Evolutionary conservation across 768 basidiomycete genomes (phyloP).

Genomic region (Imleria badia): DNA sequence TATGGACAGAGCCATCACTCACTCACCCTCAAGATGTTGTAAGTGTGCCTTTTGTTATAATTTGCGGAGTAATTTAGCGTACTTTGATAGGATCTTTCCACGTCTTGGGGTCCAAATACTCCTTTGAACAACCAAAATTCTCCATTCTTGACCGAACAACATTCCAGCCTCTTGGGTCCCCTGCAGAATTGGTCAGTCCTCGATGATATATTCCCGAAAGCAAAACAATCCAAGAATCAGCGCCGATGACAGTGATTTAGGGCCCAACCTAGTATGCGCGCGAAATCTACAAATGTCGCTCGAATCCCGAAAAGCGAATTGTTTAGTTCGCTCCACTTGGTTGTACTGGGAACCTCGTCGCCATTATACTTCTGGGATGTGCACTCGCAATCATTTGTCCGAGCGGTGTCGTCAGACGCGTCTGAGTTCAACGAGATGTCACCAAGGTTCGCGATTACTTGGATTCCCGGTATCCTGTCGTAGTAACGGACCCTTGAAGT

Average conservation of each 20-base stretch:
- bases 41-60: slow-evolving; percentile 4
- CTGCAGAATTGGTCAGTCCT: slow-evolving; percentile 58
- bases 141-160: slow-evolving; percentile 72
- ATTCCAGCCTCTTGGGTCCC: slow-evolving; percentile 48
- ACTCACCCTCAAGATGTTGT: slow-evolving; percentile 11
- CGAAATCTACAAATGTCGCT: slow-evolving; percentile 38
- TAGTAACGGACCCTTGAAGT: slow-evolving; percentile 35
- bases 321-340: slow-evolving; percentile 51
- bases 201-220: neutral
- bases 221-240: neutral
- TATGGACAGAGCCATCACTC: slow-evolving; percentile 22
- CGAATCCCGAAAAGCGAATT: slow-evolving; percentile 50
- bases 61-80: slow-evolving; percentile 3
- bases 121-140: slow-evolving; percentile 38
- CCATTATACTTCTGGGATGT: slow-evolving; percentile 63
- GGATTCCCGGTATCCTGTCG: neutral
- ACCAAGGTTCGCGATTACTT: slow-evolving; percentile 45
- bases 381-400: slow-evolving; percentile 54
- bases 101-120: slow-evolving; percentile 63
- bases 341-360: slow-evolving; percentile 68
- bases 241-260: slow-evolving; percentile 35
- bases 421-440: slow-evolving; percentile 49
- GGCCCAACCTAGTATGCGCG: slow-evolving; percentile 45
- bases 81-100: slow-evolving; percentile 42
- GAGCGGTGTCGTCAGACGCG: slow-evolving; percentile 35